Base-by-base conservation (phyloP, 306 rosid genomes). In the Medicago lupulina region DNA sequence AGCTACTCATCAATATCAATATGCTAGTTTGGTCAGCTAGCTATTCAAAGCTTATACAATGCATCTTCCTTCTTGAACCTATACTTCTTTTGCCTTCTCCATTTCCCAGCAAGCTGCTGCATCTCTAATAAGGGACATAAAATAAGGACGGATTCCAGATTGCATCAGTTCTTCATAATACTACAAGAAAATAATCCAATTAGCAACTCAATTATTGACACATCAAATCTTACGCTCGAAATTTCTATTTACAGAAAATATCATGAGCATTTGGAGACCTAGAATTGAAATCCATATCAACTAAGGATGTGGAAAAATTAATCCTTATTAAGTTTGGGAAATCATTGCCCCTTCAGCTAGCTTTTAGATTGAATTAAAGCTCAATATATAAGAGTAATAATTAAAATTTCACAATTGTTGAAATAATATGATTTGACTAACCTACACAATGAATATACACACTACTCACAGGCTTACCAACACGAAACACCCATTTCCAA, bases 1-100 rank as follows among this genome's bases (percentile, higher is more conserved):
- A 34, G 38, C 6, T 34, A 34, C 38, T 6, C 38, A 34, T 34
- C 38, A 34, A 34, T 34, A 34, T 34, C 38, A 34, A 34, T 34
- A 4, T 5, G 38, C 38, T 5, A 34, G 38, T 34, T 34, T 5
- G 7, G 5, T 34, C 38, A 34, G 38, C 38, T 34, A 34, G 38
- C 38, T 5, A 34, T 34, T 34, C 38, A 5, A 34, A 34, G 38
- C 38, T 34, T 34, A 6, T 5, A 34, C 1, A 34, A 74, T 75
- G 66, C 55, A 44, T 50, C 67, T 79, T 17, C 49, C 21, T 59
- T 41, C 73, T 34, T 59, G 63, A 44, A 50, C 13, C 67, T 28
- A 28, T 83, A 94, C 98, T 95, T 88, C 88, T 87, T 90, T 92
- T 82, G 95, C 98, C 85, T 87, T 91, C 81, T 91, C 93, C 76